Evolutionary conservation across 306 rosid species (phyloP).

Genomic region (Dalbergia cultrata): DNA sequence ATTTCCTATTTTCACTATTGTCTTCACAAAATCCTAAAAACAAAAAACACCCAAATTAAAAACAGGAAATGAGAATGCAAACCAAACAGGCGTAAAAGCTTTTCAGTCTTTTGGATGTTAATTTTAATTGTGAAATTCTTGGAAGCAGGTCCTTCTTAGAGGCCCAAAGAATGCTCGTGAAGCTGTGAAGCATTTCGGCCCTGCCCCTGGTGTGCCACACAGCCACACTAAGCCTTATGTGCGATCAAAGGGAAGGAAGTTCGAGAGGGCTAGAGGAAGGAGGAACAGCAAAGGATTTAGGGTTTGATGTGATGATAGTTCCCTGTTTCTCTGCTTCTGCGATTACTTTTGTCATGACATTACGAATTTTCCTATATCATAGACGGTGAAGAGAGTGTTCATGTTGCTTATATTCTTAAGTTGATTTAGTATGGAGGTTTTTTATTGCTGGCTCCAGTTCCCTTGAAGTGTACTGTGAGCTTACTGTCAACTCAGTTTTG

Average conservation of each 20-base stretch:
- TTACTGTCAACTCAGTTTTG: conserved; percentile 15
- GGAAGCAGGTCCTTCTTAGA: conserved; percentile 75
- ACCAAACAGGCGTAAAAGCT: neutral
- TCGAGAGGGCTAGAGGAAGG: conserved; percentile 84
- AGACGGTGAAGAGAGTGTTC: conserved; percentile 34
- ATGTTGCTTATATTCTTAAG: conserved; percentile 28
- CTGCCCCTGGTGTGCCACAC: conserved; percentile 93
- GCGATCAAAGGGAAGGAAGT: conserved; percentile 82
- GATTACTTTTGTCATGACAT: conserved; percentile 39
- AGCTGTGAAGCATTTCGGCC: conserved; percentile 92
- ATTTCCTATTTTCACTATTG: too few species aligned
- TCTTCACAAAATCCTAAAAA: too few species aligned
- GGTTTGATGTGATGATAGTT: conserved; percentile 53
- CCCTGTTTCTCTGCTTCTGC: conserved; percentile 40
- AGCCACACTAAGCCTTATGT: conserved; percentile 84
- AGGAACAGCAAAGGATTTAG: conserved; percentile 83
- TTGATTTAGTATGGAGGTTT: conserved; percentile 35
- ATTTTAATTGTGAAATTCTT: neutral
- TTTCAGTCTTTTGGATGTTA: neutral
- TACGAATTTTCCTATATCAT: conserved; percentile 40
- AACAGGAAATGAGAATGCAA: too few species aligned
- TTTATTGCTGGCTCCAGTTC: neutral
- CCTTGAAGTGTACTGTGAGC: conserved; percentile 7
- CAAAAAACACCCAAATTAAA: too few species aligned
- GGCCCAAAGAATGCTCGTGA: conserved; percentile 88